Conservation (phyloP, 257 asterid genomes). For the Ilex aquifolium region DNA sequence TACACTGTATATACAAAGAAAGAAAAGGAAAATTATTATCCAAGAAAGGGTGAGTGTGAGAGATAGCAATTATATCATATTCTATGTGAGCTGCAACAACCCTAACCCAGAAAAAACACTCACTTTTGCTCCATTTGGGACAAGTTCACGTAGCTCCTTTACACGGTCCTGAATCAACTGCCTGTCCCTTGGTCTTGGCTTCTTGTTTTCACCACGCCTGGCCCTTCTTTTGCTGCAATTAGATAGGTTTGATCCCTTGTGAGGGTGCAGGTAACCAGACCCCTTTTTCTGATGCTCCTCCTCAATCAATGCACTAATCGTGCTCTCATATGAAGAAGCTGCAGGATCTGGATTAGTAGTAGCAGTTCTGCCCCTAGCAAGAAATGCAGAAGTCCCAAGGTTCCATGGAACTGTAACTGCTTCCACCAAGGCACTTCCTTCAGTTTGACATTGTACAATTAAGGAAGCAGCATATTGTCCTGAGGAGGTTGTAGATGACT, state of each 20-base stretch:
- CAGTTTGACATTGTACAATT: slow-evolving; percentile 21
- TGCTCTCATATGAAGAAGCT: slow-evolving; percentile 44
- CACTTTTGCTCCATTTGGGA: slow-evolving; percentile 76
- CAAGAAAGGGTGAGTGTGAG: slow-evolving; percentile 5
- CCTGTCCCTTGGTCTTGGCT: slow-evolving; percentile 85
- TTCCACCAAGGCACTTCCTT: slow-evolving; percentile 22
- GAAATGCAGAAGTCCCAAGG: slow-evolving; percentile 30
- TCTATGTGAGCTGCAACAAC: neutral
- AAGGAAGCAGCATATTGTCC: slow-evolving; percentile 23
- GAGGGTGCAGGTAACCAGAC: slow-evolving; percentile 16
- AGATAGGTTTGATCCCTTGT: slow-evolving; percentile 32
- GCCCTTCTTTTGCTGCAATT: slow-evolving; percentile 47
- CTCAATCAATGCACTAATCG: slow-evolving; percentile 27
- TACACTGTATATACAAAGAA: slow-evolving; percentile 53
- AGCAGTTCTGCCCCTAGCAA: slow-evolving; percentile 18
- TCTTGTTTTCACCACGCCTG: slow-evolving; percentile 33
- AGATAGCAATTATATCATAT: neutral
- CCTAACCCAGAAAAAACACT: slow-evolving; percentile 13
- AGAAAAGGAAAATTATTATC: slow-evolving; percentile 14
- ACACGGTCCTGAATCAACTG: slow-evolving; percentile 88
- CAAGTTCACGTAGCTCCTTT: slow-evolving; percentile 87
- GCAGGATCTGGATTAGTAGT: slow-evolving; percentile 20
- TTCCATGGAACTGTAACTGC: slow-evolving; percentile 29
- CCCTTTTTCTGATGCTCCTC: slow-evolving; percentile 34
- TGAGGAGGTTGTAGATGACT: slow-evolving; percentile 23